These are phyloP conservation scores for Melastoma malabathricum DNA, from an alignment of 345 rosid species.

Conservation along the genomic window DNA sequence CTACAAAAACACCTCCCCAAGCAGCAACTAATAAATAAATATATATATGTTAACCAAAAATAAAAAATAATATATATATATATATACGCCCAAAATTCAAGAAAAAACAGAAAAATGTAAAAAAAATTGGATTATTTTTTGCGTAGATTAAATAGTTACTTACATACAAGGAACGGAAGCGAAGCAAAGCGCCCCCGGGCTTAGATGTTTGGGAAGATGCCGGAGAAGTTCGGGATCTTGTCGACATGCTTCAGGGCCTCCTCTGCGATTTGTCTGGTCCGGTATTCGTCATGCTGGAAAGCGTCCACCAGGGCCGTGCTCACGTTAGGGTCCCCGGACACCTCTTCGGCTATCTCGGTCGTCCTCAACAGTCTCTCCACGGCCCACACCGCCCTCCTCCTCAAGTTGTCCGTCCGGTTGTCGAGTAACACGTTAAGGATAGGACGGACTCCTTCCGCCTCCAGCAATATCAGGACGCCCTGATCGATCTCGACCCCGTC, in stretches of 20 bases:
- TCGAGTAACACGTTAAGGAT: slow-evolving; percentile 58
- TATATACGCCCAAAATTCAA: no score
- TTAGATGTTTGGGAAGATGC: slow-evolving; percentile 55
- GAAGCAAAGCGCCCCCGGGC: slow-evolving; percentile 3
- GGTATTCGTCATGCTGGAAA: slow-evolving; percentile 77
- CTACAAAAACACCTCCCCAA: no score
- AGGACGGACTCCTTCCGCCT: slow-evolving; percentile 58
- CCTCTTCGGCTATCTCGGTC: slow-evolving; percentile 58
- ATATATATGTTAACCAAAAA: no score
- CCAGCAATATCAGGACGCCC: slow-evolving; percentile 70
- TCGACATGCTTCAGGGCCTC: slow-evolving; percentile 76
- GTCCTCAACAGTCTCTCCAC: slow-evolving; percentile 77
- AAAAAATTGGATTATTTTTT: no score
- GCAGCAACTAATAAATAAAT: no score
- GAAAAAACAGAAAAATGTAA: no score
- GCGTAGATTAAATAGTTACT: no score
- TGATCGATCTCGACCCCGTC: no score
- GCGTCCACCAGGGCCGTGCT: slow-evolving; percentile 86
- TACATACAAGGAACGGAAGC: neutral
- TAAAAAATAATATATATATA: no score
- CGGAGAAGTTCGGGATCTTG: slow-evolving; percentile 89
- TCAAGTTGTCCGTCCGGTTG: slow-evolving; percentile 54
- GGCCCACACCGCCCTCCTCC: slow-evolving; percentile 72
- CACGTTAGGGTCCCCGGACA: slow-evolving; percentile 65
- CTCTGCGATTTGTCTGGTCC: slow-evolving; percentile 81